Percentiles rank a stretch among this genome's conserved stretches.
Conservation (phyloP, 169 alveolate species). For the Cryptosporidium tyzzeri region DNA sequence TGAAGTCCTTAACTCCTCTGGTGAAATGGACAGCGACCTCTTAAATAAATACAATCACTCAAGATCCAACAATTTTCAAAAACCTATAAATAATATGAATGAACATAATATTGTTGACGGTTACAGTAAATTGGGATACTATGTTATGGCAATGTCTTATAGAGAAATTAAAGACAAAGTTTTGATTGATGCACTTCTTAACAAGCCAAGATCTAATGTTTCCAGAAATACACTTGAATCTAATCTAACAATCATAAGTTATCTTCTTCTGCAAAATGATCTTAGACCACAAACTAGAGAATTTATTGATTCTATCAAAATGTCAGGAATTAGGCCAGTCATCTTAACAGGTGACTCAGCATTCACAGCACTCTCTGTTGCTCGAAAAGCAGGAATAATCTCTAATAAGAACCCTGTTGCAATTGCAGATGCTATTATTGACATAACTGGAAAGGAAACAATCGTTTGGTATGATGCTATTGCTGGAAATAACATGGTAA, state of each 20-base stretch:
- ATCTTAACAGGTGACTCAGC: slow-evolving; percentile 71
- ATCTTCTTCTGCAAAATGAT: slow-evolving; percentile 26
- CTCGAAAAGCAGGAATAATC: slow-evolving; percentile 55
- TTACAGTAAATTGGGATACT: slow-evolving; percentile 58
- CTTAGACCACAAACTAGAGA: slow-evolving; percentile 23
- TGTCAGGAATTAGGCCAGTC: slow-evolving; percentile 57
- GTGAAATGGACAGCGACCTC: slow-evolving; percentile 10
- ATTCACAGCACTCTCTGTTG: slow-evolving; percentile 54
- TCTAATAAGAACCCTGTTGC: slow-evolving; percentile 10
- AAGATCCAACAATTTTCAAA: background rate
- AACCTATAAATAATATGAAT: background rate
- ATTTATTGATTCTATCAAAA: slow-evolving; percentile 7
- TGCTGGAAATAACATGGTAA: background rate
- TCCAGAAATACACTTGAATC: slow-evolving; percentile 53
- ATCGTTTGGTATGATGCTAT: slow-evolving; percentile 32
- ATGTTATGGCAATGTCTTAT: slow-evolving; percentile 61
- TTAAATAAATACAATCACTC: background rate
- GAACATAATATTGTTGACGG: slow-evolving; percentile 17
- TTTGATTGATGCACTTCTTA: slow-evolving; percentile 35
- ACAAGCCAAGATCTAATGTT: slow-evolving; percentile 64
- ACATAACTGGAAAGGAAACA: background rate
- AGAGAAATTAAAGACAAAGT: slow-evolving; percentile 46
- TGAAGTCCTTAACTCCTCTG: slow-evolving; percentile 28
- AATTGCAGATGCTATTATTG: slow-evolving; percentile 1
- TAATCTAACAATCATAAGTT: slow-evolving; percentile 2